Percentiles rank a stretch among this genome's conserved stretches.
phyloP scores from a whole-genome alignment of 2,329 filamentous ascomycete genomes.

The Moelleriella libera region DNA sequence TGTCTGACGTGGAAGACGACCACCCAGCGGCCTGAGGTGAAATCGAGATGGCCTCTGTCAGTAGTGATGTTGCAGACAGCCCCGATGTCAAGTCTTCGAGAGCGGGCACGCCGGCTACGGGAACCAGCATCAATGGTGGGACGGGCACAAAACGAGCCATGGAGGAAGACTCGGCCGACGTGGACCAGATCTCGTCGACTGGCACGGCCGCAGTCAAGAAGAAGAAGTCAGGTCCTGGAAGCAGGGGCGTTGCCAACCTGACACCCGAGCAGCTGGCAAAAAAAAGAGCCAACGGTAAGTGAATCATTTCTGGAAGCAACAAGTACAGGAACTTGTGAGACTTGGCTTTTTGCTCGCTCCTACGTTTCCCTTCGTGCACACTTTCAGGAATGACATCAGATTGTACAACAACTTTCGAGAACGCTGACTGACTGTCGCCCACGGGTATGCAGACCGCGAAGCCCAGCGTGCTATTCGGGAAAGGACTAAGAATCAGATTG shows the following conservation, averaged over 20 bases:
- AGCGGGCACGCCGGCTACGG: neutral
- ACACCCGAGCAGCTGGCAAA: slow-evolving; percentile 64
- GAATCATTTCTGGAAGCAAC: neutral
- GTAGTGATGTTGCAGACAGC: slow-evolving; percentile 1
- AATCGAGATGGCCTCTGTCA: slow-evolving; percentile 1
- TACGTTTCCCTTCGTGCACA: no score
- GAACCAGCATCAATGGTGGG: neutral
- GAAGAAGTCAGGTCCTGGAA: slow-evolving; percentile 28
- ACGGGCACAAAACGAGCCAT: slow-evolving; percentile 1
- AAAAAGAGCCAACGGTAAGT: slow-evolving; percentile 43
- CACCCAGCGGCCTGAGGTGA: no score
- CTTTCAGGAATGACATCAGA: no score
- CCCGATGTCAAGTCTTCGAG: slow-evolving; percentile 1
- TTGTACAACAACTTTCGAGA: no score
- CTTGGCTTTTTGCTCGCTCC: no score
- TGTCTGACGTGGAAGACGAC: no score
- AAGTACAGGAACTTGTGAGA: neutral
- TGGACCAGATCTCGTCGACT: slow-evolving; percentile 4
- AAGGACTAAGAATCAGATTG: slow-evolving; percentile 68
- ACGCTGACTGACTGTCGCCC: slow-evolving; percentile 2
- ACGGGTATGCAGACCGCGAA: slow-evolving; percentile 50
- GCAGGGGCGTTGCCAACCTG: slow-evolving; percentile 44
- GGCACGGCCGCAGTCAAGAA: slow-evolving; percentile 21
- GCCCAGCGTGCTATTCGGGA: slow-evolving; percentile 76
- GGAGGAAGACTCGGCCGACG: neutral